Base-by-base conservation (phyloP, 805 yeast genomes). In the Saccharomycopsis lassenensis region DNA sequence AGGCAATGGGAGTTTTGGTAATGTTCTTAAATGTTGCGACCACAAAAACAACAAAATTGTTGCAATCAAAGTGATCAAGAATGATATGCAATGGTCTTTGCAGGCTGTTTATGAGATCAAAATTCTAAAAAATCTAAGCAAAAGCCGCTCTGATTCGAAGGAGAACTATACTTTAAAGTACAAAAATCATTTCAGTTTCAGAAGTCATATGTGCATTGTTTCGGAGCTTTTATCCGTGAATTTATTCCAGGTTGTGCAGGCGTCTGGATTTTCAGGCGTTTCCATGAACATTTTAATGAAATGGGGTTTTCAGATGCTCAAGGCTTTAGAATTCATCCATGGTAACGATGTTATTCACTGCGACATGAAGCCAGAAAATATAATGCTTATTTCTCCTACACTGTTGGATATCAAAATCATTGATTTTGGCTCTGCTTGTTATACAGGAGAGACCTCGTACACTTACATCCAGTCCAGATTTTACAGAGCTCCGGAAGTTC, bases 1-100 rank as follows among this genome's bases (percentile, higher is more conserved):
- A 7, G 95, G 95, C 0, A 71, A 68, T 33, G 95, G 95, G 5
- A 74, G 87, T 29, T 84, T 84, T 60, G 95, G 95, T 0, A 74
- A 72, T 35, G 95, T 85, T 1, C 59, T 80, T 5, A 63, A 69
- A 39, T 78, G 86, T 42, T 52, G 57, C 16, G 94, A 85, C 56
- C 81, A 78, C 50, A 77, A 76, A 49, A 57, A 57, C 4, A 65
- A 71, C 5, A 58, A 58, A 18, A 37, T 62, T 7, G 79, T 77
- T n/a, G 93, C 94, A 0, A 62, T 85, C 15, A 84, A 84, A 49
- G 70, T 84, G 24, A 76, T 85, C 44, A 75, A 80, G 40, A 81
- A 79, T 52, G 77, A 81, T 35, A 64, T 75, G 40, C 69, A 76
- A 40, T 75, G 86, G 74, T 72, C 82, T 2, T 55, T 79, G 29